Percentiles rank a stretch among this genome's conserved stretches.
These are phyloP conservation scores for Dysphania ambrosioides DNA, from an alignment of 148 eudicot genomes.

Conservation along the genomic window DNA sequence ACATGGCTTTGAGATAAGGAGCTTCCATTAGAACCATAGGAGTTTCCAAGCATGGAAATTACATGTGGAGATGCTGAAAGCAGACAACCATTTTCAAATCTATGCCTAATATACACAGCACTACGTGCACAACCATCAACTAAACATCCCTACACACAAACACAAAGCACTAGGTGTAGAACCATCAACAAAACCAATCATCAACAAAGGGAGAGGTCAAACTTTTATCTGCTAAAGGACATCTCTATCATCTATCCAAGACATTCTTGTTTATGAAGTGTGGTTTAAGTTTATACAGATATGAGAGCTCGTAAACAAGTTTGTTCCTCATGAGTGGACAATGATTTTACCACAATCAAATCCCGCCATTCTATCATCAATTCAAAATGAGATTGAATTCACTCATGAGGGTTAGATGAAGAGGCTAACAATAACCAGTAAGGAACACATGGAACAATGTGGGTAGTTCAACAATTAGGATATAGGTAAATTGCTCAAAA, in stretches of 20 bases:
- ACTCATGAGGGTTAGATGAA: not conserved
- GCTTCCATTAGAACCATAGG: slow-evolving; percentile 67
- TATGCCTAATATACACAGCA: slow-evolving; percentile 4
- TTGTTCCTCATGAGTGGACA: not conserved
- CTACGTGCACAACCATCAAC: not conserved
- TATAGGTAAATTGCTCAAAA: not conserved
- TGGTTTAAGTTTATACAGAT: not conserved
- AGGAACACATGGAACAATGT: too few relatives aligned
- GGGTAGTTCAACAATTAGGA: not conserved
- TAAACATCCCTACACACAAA: not conserved
- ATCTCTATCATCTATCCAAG: too few relatives aligned
- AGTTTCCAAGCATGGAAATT: slow-evolving; percentile 78
- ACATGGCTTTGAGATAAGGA: slow-evolving; percentile 65
- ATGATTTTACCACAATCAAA: not conserved
- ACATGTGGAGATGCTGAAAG: slow-evolving; percentile 84
- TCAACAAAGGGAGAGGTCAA: too few relatives aligned
- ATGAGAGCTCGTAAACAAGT: not conserved
- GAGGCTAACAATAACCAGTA: too few relatives aligned
- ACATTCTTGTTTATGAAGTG: not conserved
- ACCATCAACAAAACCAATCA: too few relatives aligned
- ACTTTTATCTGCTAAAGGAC: too few relatives aligned
- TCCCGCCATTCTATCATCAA: not conserved
- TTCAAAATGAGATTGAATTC: not conserved
- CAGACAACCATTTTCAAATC: slow-evolving; percentile 9
- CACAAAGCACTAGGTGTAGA: too few relatives aligned